Conservation (phyloP, 495 filamentous ascomycete species). For the Aspergillus campestris region DNA sequence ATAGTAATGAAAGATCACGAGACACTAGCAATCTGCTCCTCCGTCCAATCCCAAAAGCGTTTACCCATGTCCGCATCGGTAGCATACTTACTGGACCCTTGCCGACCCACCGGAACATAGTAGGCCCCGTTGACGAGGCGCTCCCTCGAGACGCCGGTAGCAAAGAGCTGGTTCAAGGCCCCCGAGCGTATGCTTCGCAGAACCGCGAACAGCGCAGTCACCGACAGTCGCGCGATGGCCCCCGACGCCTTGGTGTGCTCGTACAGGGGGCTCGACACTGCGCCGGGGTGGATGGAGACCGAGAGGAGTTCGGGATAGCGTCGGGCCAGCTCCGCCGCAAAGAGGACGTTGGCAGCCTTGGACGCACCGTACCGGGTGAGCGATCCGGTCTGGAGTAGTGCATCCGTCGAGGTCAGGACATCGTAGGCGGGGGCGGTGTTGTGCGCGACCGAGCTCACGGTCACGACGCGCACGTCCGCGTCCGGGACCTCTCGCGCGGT, state of each 20-base stretch:
- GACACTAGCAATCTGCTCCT: conserved; percentile 36
- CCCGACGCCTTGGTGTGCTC: conserved; percentile 18
- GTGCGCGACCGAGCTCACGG: conserved; percentile 26
- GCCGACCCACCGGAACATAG: conserved; percentile 47
- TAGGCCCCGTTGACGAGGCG: conserved; percentile 44
- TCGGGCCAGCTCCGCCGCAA: conserved; percentile 51
- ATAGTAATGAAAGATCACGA: conserved; percentile 2
- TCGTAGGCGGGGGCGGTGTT: conserved; percentile 45
- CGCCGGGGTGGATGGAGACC: conserved; percentile 58
- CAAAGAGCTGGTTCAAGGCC: conserved; percentile 54
- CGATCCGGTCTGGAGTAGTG: conserved; percentile 9
- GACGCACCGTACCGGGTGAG: conserved; percentile 47
- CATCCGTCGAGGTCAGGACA: conserved; percentile 22
- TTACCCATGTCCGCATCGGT: conserved; percentile 40
- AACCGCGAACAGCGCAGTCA: conserved; percentile 16
- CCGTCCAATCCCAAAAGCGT: conserved; percentile 58
- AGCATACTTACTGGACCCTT: conserved; percentile 27
- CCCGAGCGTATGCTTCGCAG: conserved; percentile 35
- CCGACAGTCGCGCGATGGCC: conserved; percentile 15
- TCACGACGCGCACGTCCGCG: conserved; percentile 16
- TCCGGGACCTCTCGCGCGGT: conserved; percentile 24
- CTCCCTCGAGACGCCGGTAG: conserved; percentile 24
- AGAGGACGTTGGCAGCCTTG: conserved; percentile 56
- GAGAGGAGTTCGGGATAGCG: conserved; percentile 48
- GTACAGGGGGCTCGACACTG: conserved; percentile 50